phyloP scores from a whole-genome alignment of 208 protist genomes.

The Angomonas deanei region DNA sequence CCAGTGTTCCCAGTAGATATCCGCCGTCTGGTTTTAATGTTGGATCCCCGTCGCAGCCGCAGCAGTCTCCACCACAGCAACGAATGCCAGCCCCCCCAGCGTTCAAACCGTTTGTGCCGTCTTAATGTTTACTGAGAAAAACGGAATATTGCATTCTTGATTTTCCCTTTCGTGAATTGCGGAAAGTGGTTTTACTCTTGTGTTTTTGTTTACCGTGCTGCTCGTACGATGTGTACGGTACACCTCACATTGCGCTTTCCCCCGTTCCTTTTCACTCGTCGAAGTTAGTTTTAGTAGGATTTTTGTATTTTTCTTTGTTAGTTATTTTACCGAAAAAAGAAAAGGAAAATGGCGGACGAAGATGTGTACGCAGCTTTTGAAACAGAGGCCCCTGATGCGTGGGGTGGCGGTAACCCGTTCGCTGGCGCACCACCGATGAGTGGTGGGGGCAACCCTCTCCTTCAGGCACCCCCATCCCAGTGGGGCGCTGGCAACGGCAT shows the following conservation, averaged over 20 bases:
- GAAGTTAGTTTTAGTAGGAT: neutral
- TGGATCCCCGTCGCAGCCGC: neutral
- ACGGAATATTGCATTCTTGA: neutral
- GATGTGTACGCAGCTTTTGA: conserved; percentile 80
- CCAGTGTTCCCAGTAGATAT: no score
- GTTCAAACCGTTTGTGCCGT: conserved; percentile 17
- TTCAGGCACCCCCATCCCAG: conserved; percentile 76
- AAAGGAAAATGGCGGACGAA: conserved; percentile 30
- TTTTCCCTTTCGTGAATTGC: neutral
- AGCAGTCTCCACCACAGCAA: neutral
- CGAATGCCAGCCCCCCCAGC: conserved; percentile 1
- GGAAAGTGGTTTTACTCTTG: neutral
- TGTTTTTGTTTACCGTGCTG: neutral
- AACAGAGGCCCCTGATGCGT: conserved; percentile 25
- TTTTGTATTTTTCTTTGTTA: conserved; percentile 5
- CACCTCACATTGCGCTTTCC: neutral
- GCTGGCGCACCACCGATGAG: conserved; percentile 15
- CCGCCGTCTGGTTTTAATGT: no score
- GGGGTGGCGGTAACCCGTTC: conserved; percentile 36
- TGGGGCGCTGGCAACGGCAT: conserved; percentile 52
- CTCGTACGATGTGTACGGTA: neutral
- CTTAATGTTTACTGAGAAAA: conserved; percentile 2
- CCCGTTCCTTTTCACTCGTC: neutral
- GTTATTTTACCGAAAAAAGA: neutral
- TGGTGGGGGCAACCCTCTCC: conserved; percentile 58